phyloP scores from a whole-genome alignment of 805 yeast species.

The Pichia rugopelliculosa region DNA sequence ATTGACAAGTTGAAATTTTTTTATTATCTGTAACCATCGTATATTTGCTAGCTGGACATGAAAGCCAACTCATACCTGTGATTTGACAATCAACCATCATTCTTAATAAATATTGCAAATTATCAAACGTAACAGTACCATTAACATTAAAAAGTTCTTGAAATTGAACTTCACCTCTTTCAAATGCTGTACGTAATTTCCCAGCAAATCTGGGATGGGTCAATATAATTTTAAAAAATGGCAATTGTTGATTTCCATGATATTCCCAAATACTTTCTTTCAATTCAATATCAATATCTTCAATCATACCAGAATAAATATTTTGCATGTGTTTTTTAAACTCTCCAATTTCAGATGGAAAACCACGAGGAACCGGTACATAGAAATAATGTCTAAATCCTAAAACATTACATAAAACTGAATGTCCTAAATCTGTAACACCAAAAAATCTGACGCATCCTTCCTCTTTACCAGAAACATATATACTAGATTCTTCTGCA shows the following conservation, averaged over 20 bases:
- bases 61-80: constrained; percentile 96
- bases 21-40: constrained; percentile 29
- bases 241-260: constrained; percentile 66
- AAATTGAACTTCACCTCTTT: constrained; percentile 66
- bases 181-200: constrained; percentile 71
- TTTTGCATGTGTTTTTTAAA: constrained; percentile 41
- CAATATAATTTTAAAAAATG: constrained; percentile 70
- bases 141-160: constrained; percentile 54
- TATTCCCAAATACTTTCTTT: constrained; percentile 95
- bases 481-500: constrained; percentile 70
- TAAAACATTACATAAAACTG: constrained; percentile 82
- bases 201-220: constrained; percentile 60
- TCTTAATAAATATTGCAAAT: constrained; percentile 76
- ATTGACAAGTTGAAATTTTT: constrained; percentile 70
- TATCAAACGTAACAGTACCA: constrained; percentile 75
- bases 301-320: constrained; percentile 50
- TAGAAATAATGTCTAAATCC: constrained; percentile 88
- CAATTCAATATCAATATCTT: constrained; percentile 48
- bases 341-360: constrained; percentile 45
- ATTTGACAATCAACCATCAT: constrained; percentile 89
- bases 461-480: constrained; percentile 33
- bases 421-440: constrained; percentile 79
- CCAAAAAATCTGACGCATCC: constrained; percentile 84
- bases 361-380: constrained; percentile 83
- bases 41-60: constrained; percentile 74